Percentiles rank a stretch among this genome's conserved stretches.
phyloP scores from a whole-genome alignment of 768 basidiomycete genomes.

The Suillus paluster region DNA sequence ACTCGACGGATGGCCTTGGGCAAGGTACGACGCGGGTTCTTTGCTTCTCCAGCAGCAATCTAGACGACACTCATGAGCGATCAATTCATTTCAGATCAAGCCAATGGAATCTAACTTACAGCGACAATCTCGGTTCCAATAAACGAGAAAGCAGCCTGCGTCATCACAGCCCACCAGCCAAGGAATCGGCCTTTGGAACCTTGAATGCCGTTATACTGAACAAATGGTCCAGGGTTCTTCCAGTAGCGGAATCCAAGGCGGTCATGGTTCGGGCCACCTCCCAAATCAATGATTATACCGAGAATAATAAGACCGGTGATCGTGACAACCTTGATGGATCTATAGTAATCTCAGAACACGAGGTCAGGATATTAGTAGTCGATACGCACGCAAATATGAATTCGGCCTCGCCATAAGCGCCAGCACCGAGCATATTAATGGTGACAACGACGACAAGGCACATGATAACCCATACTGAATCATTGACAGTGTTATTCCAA shows the following conservation, averaged over 20 bases:
- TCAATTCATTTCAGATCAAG: neutral
- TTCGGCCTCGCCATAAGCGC: slow-evolving; percentile 84
- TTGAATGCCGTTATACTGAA: slow-evolving; percentile 62
- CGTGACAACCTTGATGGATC: slow-evolving; percentile 89
- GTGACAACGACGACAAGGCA: slow-evolving; percentile 74
- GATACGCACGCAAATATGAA: slow-evolving; percentile 74
- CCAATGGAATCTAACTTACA: slow-evolving; percentile 44
- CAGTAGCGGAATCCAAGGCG: slow-evolving; percentile 68
- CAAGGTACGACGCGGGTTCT: slow-evolving; percentile 77
- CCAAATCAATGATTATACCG: slow-evolving; percentile 81
- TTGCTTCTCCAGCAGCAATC: slow-evolving; percentile 90
- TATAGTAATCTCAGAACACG: slow-evolving; percentile 8
- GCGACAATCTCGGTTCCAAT: slow-evolving; percentile 96
- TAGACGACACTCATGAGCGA: slow-evolving; percentile 26
- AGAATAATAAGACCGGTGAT: slow-evolving; percentile 73
- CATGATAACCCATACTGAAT: slow-evolving; percentile 81
- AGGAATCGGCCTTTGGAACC: slow-evolving; percentile 82
- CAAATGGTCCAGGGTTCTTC: slow-evolving; percentile 89
- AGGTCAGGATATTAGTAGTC: neutral
- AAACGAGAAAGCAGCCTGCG: slow-evolving; percentile 90
- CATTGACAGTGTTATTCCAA: slow-evolving; percentile 61
- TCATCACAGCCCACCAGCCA: slow-evolving; percentile 71
- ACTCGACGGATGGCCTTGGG: slow-evolving; percentile 63
- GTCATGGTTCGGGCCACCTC: slow-evolving; percentile 85
- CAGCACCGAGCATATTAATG: slow-evolving; percentile 79